Base-by-base conservation (phyloP, 2,329 filamentous ascomycete species). In the Endothia cerciana region DNA sequence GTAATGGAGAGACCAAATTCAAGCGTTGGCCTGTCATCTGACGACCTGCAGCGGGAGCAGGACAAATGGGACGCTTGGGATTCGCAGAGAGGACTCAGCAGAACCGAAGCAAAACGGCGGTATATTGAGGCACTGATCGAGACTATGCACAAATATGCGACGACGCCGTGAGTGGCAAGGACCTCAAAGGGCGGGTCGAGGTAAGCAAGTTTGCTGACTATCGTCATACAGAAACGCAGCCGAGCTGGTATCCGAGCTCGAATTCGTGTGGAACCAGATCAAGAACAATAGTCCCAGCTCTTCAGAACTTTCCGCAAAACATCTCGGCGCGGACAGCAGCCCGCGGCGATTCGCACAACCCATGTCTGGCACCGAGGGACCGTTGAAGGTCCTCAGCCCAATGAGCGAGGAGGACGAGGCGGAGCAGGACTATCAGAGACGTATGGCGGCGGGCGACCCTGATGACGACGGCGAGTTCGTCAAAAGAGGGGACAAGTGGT, bases 261-360 rank as follows among this genome's bases (percentile, higher is more conserved):
- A 99, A 79, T 99, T 98, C 73, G 94, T 99, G 47, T 99, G 95
- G 95, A 93, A 97, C 72, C 95, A 98, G 77, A 94, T 99, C 72
- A 97, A 95, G 77, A 91, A 90, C 71, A 97, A 94, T 73, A 87
- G 87, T 13, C 87, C 90, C 4, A 87, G 86, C 22, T 88, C 89
- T 45, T 80, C 88, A 47, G 76, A 85, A 49, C 83, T 85, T 13
- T 87, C 84, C 1, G 83, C 85, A n/a, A 82, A 83, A 69, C 79
- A 79, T 33, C 77, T 75, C 63, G 76, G 75, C 63, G 68, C 70
- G 70, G 66, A 75, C 69, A 72, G 73, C 69, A 70, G 72, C 74
- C 78, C 75, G 67, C 80, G 77, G 56, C 82, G 79, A 69, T 83
- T 84, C 70, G 75, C 81, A 72, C 76, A 82, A 71, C 79, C 82